Evolutionary conservation across 2,329 filamentous ascomycete genomes (phyloP).

Genomic region (Scedosporium apiospermum): DNA sequence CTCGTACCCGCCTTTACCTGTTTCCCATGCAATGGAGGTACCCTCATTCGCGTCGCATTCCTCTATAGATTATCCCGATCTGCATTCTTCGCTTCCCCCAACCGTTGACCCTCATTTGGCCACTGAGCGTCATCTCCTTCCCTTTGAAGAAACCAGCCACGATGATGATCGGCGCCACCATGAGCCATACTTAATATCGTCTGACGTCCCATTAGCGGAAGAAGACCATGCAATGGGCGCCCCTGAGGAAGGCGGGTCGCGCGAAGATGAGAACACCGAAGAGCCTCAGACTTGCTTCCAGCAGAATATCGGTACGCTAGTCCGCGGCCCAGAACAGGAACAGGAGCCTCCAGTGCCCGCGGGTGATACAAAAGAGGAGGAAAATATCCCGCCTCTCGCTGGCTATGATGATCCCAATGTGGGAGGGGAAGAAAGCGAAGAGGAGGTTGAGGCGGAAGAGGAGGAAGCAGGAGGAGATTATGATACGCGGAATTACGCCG

Average conservation of each 20-base stretch:
- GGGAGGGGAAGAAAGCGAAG: not conserved
- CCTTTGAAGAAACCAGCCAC: not conserved
- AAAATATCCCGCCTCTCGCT: not conserved
- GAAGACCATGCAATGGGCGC: not conserved
- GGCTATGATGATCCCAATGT: constrained; percentile 1
- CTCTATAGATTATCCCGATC: not conserved
- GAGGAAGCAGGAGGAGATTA: constrained; percentile 2
- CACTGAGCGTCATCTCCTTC: not conserved
- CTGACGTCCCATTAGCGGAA: not conserved
- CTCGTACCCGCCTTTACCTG: not conserved
- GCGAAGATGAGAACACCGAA: not conserved
- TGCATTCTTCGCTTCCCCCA: not conserved
- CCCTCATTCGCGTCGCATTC: not conserved
- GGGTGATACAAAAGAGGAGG: constrained; percentile 14
- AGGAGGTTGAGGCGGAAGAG: not conserved
- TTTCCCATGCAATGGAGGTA: not conserved
- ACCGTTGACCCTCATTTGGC: not conserved
- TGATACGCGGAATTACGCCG: constrained; percentile 4
- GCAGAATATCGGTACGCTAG: not conserved
- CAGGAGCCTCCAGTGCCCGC: constrained; percentile 8
- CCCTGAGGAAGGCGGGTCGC: not conserved
- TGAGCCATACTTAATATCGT: not conserved
- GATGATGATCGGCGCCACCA: not conserved
- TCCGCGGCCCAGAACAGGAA: not conserved
- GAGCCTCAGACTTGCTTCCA: not conserved